phyloP scores from a whole-genome alignment of 106 monocot genomes.

The Dendrobium nobile region DNA sequence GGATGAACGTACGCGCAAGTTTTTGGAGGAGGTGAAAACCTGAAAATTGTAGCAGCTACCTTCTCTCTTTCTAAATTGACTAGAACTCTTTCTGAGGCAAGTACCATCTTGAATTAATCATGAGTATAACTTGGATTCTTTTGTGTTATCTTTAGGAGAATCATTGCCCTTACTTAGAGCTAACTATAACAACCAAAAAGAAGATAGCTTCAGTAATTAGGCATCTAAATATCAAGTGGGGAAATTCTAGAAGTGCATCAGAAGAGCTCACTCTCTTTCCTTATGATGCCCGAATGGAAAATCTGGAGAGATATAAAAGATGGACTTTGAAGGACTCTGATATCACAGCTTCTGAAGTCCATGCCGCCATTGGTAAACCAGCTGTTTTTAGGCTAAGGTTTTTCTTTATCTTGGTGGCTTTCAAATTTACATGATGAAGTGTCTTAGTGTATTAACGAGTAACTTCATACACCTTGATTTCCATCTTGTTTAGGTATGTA shows the following conservation, averaged over 20 bases:
- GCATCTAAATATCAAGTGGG: slow-evolving; percentile 64
- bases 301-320: slow-evolving; percentile 18
- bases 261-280: slow-evolving; percentile 64
- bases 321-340: slow-evolving; percentile 46
- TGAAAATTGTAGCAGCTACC: background rate
- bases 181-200: slow-evolving; percentile 52
- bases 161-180: slow-evolving; percentile 58
- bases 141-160: slow-evolving; percentile 32
- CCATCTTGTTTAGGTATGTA: slow-evolving; percentile 32
- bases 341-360: slow-evolving; percentile 45
- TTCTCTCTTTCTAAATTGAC: background rate
- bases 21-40: slow-evolving; percentile 47
- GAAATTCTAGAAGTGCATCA: slow-evolving; percentile 22
- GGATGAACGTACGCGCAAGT: slow-evolving; percentile 38
- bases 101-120: background rate
- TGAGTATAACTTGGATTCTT: background rate
- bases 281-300: slow-evolving; percentile 24
- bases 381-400: slow-evolving; percentile 61
- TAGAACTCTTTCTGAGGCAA: background rate
- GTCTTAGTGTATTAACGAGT: background rate
- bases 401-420: slow-evolving; percentile 3
- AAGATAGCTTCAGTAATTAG: slow-evolving; percentile 73
- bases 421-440: background rate
- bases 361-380: slow-evolving; percentile 46
- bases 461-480: background rate